phyloP scores from a whole-genome alignment of 345 rosid genomes.

The Arabis hirsuta region DNA sequence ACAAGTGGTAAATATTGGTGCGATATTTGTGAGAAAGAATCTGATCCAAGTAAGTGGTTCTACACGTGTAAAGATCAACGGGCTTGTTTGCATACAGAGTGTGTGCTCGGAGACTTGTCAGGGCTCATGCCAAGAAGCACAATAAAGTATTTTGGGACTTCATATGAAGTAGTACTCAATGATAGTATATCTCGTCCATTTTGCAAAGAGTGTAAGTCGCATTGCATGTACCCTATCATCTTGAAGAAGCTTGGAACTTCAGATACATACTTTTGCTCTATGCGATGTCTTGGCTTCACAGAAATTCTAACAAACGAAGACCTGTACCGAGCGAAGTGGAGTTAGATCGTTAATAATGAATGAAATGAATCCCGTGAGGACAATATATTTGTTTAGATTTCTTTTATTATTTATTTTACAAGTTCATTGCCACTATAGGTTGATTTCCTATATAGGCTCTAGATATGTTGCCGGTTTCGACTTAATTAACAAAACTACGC shows the following conservation, averaged over 20 bases:
- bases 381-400: too few relatives aligned
- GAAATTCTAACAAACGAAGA: background rate
- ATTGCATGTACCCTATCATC: background rate
- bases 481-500: too few relatives aligned
- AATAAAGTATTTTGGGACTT: background rate
- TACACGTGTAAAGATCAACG: background rate
- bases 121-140: background rate
- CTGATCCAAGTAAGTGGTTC: background rate
- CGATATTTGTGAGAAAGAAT: slow-evolving; percentile 20
- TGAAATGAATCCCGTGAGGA: too few relatives aligned
- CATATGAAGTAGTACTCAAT: background rate
- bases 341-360: too few relatives aligned
- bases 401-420: too few relatives aligned
- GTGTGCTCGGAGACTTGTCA: slow-evolving; percentile 10
- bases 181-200: background rate
- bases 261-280: background rate
- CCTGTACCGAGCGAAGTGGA: too few relatives aligned
- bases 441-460: too few relatives aligned
- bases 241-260: background rate
- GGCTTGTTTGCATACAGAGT: background rate
- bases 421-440: too few relatives aligned
- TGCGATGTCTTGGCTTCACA: too few relatives aligned
- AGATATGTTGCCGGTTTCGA: too few relatives aligned
- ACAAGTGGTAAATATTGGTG: background rate
- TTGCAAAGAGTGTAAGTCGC: background rate